A percentile compares a stretch with the other conserved stretches of the same genome.
phyloP scores from a whole-genome alignment of 495 filamentous ascomycete species.

The Xylaria castorea region DNA sequence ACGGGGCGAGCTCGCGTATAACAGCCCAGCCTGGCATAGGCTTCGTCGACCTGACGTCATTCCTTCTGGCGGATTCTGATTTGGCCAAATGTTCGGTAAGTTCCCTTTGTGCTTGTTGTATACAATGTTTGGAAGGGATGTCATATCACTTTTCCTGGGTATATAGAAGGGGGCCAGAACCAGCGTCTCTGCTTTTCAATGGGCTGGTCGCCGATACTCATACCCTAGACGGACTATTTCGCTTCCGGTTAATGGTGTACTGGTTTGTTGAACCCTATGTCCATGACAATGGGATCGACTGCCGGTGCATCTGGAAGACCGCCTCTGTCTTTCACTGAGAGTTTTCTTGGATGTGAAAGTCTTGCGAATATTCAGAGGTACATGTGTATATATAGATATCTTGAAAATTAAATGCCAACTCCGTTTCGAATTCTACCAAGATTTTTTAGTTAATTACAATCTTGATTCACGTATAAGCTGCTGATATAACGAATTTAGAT shows the following conservation, averaged over 20 bases:
- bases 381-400: constrained; percentile 46
- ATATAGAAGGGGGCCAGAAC: constrained; percentile 86
- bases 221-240: constrained; percentile 72
- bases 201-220: constrained; percentile 87
- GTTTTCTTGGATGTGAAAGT: constrained; percentile 56
- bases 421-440: constrained; percentile 1
- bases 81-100: constrained; percentile 30
- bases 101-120: constrained; percentile 25
- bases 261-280: constrained; percentile 27
- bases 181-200: constrained; percentile 58
- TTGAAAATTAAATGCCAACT: neutral
- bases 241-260: constrained; percentile 42
- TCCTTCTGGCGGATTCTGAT: constrained; percentile 71
- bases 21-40: constrained; percentile 67
- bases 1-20: constrained; percentile 75
- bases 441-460: neutral
- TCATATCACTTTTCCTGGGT: constrained; percentile 54
- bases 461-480: constrained; percentile 7
- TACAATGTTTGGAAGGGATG: constrained; percentile 9
- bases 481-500: constrained; percentile 27
- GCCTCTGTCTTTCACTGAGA: constrained; percentile 58
- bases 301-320: constrained; percentile 34
- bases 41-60: constrained; percentile 79
- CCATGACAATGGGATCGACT: constrained; percentile 35
- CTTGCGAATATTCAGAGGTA: constrained; percentile 66